A percentile compares a stretch with the other conserved stretches of the same genome.
These are phyloP conservation scores for Nicotiana undulata DNA, from an alignment of 257 asterid species.

Conservation along the genomic window DNA sequence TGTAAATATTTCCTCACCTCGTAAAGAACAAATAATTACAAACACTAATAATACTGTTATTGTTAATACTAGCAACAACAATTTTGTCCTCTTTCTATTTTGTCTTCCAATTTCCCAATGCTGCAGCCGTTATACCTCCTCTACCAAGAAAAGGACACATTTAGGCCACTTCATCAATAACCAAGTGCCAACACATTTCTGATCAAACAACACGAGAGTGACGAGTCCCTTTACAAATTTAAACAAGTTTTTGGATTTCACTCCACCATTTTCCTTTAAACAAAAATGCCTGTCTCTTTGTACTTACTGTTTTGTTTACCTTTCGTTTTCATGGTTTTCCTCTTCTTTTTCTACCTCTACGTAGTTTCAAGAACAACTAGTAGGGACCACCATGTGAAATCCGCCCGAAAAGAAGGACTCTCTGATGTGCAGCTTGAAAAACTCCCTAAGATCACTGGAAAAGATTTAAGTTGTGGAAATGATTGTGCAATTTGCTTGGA, in stretches of 20 bases:
- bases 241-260: neutral
- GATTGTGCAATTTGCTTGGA: slow-evolving; percentile 13
- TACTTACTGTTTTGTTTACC: neutral
- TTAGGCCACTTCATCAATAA: neutral
- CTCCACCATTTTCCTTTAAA: neutral
- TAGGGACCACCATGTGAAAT: neutral
- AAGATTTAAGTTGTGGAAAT: neutral
- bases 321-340: neutral
- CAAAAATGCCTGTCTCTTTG: neutral
- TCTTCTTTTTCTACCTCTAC: neutral
- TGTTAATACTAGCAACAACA: neutral
- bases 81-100: neutral
- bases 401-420: neutral
- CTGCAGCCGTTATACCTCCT: neutral
- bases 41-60: neutral
- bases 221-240: neutral
- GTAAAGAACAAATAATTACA: neutral
- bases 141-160: neutral
- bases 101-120: neutral
- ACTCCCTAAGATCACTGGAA: neutral
- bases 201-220: neutral
- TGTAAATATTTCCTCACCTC: neutral
- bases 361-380: neutral
- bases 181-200: neutral
- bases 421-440: neutral